Evolutionary conservation across 2,329 filamentous ascomycete species (phyloP).

Genomic region (Lasiodiplodia theobromae): DNA sequence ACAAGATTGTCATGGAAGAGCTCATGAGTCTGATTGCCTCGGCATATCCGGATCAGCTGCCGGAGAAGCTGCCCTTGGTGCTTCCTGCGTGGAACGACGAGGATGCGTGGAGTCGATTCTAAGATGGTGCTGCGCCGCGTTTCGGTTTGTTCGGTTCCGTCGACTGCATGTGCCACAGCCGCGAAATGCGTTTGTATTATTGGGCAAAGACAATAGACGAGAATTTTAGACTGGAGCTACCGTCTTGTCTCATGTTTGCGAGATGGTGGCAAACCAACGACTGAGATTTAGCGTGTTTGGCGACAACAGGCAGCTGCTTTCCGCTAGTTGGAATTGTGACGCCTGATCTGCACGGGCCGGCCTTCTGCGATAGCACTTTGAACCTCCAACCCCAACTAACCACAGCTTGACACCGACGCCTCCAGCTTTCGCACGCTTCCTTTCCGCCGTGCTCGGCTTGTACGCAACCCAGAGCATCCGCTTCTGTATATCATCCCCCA

Average conservation of each 20-base stretch:
- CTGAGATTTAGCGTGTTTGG: slow-evolving; percentile 6
- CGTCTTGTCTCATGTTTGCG: not conserved
- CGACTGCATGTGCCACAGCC: not conserved
- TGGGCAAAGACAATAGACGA: not conserved
- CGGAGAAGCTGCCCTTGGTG: slow-evolving; percentile 59
- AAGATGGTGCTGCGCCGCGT: not conserved
- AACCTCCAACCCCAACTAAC: slow-evolving; percentile 17
- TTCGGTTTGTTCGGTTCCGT: slow-evolving; percentile 1
- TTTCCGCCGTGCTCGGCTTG: slow-evolving; percentile 4
- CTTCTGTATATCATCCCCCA: not conserved
- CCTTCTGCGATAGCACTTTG: slow-evolving; percentile 8
- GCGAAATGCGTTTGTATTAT: not conserved
- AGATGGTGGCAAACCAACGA: not conserved
- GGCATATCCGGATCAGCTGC: slow-evolving; percentile 63
- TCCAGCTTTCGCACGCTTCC: slow-evolving; percentile 7
- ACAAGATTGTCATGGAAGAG: slow-evolving; percentile 62
- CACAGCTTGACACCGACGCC: slow-evolving; percentile 4
- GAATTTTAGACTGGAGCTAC: not conserved
- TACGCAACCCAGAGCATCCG: not conserved
- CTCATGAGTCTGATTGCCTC: slow-evolving; percentile 59
- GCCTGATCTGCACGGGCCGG: slow-evolving; percentile 26
- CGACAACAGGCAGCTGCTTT: not conserved
- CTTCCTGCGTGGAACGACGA: slow-evolving; percentile 61
- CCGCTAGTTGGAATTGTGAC: not conserved
- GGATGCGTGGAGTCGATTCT: slow-evolving; percentile 43